phyloP scores from a whole-genome alignment of 768 basidiomycete species.

The Suillus spraguei region DNA sequence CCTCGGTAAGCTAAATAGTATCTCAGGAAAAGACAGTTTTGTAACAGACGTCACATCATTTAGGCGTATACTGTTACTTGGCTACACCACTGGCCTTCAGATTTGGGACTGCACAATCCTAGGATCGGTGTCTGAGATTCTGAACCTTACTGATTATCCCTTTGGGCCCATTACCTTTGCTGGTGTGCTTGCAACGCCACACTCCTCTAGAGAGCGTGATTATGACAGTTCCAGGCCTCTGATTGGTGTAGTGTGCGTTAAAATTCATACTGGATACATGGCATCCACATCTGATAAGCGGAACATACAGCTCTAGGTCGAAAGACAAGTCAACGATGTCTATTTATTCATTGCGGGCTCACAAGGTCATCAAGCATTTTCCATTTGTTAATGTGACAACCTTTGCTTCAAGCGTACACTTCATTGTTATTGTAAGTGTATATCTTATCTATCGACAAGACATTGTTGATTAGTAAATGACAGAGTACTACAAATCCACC shows the following conservation, averaged over 20 bases:
- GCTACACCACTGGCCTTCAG: conserved; percentile 54
- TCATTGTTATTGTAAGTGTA: conserved; percentile 59
- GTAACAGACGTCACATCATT: neutral
- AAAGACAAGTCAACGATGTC: conserved; percentile 33
- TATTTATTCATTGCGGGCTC: conserved; percentile 49
- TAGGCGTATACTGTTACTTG: conserved; percentile 54
- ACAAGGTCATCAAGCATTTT: conserved; percentile 52
- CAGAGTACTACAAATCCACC: conserved; percentile 63
- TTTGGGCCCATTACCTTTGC: conserved; percentile 42
- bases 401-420: conserved; percentile 49
- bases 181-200: conserved; percentile 42
- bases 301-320: conserved; percentile 24
- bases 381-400: conserved; percentile 42
- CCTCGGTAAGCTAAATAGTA: conserved; percentile 19
- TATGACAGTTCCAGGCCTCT: conserved; percentile 35
- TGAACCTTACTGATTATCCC: conserved; percentile 46
- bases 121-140: conserved; percentile 50
- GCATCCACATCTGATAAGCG: neutral
- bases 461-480: conserved; percentile 6
- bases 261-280: neutral
- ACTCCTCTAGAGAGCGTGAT: conserved; percentile 27
- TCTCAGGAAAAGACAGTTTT: neutral
- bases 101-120: conserved; percentile 66
- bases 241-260: conserved; percentile 38
- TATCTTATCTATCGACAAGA: neutral